phyloP scores from a whole-genome alignment of 108 stramenopile species.

The Fistulifera pelliculosa region DNA sequence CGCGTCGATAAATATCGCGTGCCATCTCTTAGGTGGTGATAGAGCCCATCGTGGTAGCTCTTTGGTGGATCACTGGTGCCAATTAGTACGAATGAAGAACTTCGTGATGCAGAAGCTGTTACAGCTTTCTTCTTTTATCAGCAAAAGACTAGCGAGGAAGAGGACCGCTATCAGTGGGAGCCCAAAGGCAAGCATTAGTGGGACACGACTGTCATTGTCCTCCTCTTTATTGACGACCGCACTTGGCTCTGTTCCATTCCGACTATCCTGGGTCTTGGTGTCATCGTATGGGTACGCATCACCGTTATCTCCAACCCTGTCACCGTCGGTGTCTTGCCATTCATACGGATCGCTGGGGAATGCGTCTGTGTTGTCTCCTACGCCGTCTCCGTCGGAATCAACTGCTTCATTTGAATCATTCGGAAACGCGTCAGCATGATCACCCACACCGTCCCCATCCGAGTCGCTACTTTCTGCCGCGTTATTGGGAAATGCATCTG shows the following conservation, averaged over 20 bases:
- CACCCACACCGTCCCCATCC: neutral
- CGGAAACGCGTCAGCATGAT: neutral
- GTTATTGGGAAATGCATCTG: neutral
- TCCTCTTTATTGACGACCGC: neutral
- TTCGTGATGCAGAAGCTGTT: neutral
- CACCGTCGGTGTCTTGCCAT: neutral
- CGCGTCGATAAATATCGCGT: slow-evolving; percentile 37
- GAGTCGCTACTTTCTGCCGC: neutral
- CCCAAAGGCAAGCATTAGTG: neutral
- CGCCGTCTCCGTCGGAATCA: neutral
- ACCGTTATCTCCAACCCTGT: neutral
- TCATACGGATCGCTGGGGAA: neutral
- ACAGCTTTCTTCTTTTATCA: neutral
- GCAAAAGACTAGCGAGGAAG: neutral
- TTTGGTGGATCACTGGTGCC: slow-evolving; percentile 46
- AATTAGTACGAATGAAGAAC: neutral
- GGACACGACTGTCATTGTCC: neutral
- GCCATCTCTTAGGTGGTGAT: slow-evolving; percentile 38
- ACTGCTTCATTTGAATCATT: neutral
- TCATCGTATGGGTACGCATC: neutral
- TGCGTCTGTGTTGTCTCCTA: neutral
- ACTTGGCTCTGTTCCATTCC: neutral
- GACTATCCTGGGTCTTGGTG: neutral
- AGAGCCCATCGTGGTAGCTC: slow-evolving; percentile 37
- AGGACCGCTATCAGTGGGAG: neutral